Base-by-base conservation (phyloP, 495 filamentous ascomycete species). In the Tuber borchii region DNA sequence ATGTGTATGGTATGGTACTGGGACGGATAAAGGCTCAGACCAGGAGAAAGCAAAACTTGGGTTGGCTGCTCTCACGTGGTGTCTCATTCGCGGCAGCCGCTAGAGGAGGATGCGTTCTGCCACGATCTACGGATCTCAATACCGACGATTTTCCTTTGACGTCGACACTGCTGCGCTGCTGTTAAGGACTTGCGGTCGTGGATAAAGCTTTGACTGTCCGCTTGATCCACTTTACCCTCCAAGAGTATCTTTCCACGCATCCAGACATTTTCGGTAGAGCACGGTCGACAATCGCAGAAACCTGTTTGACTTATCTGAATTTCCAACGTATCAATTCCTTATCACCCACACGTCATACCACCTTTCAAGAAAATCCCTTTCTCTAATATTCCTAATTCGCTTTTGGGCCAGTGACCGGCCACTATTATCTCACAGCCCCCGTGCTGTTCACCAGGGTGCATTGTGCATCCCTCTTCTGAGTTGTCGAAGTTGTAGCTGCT, bases 261-360 rank as follows among this genome's bases (percentile, higher is more conserved):
- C n/a, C n/a, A 31, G 51, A 61, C n/a, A 10, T 48, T 61, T 61
- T 61, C n/a, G 10, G 51, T 31, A 31, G 26, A 31, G 51, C n/a
- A 61, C 12, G 26, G 51, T 26, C 51, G n/a, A 16, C n/a, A 16
- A 61, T 61, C n/a, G 51, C 51, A 61, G 51, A 61, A 61, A 26
- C 51, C 51, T 61, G 51, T 61, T 61, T 61, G 51, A 61, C 51
- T n/a, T 61, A 61, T 61, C 51, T 61, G 10, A 61, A 61, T 61
- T 61, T 31, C 51, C 51, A 61, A n/a, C 51, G 31, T 61, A 61
- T 61, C 26, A 61, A 31, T 12, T n/a, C 2, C 51, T n/a, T 61
- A 61, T 61, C 51, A 2, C n/a, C n/a, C 51, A 31, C 10, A 16
- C 12, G n/a, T n/a, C 3, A 31, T 61, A 31, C 51, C 31, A 4